These are phyloP conservation scores for Apiotrichum sp. DNA, from an alignment of 1,284 basidiomycete species.

Conservation along the genomic window DNA sequence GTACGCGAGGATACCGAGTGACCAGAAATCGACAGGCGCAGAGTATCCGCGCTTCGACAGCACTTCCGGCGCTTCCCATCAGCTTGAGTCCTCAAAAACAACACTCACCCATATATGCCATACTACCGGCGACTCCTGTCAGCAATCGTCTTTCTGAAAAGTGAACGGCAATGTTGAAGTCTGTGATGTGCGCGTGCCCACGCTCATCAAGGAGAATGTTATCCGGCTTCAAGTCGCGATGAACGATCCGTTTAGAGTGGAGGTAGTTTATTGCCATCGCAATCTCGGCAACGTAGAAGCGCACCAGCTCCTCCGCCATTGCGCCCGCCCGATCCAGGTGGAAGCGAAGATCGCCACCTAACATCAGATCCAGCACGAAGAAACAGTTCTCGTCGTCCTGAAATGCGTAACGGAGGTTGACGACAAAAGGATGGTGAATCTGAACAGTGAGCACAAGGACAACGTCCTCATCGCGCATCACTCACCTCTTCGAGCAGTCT, in stretches of 20 bases:
- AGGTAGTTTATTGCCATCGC: constrained; percentile 80
- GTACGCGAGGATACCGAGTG: constrained; percentile 83
- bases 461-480: neutral
- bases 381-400: constrained; percentile 98
- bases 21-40: constrained; percentile 94
- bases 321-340: constrained; percentile 75
- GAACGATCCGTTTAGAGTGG: constrained; percentile 85
- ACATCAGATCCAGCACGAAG: constrained; percentile 94
- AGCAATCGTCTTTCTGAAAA: constrained; percentile 74
- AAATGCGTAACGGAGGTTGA: constrained; percentile 92
- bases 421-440: constrained; percentile 92
- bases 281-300: constrained; percentile 87
- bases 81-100: neutral
- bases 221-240: constrained; percentile 94
- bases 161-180: constrained; percentile 98
- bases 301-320: constrained; percentile 73
- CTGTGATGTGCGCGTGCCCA: constrained; percentile 93
- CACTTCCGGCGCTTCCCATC: constrained; percentile 69
- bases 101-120: constrained; percentile 83
- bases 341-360: constrained; percentile 89
- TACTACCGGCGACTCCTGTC: constrained; percentile 88
- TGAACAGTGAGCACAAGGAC: constrained; percentile 34
- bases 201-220: constrained; percentile 87
- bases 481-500: constrained; percentile 81
- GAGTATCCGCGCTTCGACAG: constrained; percentile 66